Evolutionary conservation across 495 filamentous ascomycete genomes (phyloP).

Genomic region (Daldinia loculata): DNA sequence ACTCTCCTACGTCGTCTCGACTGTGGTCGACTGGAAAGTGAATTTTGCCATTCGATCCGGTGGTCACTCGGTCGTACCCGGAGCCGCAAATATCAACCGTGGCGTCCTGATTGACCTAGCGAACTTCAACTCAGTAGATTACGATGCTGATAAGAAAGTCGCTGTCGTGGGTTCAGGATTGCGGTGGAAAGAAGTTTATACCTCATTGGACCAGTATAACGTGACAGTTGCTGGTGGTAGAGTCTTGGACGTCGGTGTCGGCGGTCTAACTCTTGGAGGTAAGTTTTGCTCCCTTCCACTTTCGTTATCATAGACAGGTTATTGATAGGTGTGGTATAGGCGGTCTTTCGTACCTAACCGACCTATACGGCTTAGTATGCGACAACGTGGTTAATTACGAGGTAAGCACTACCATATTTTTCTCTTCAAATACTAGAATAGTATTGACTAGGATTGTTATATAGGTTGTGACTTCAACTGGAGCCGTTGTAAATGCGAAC

Average conservation of each 20-base stretch:
- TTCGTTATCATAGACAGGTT: constrained; percentile 19
- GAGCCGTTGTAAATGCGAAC: constrained; percentile 60
- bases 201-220: constrained; percentile 53
- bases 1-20: constrained; percentile 41
- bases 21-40: constrained; percentile 44
- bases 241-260: constrained; percentile 54
- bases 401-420: constrained; percentile 24
- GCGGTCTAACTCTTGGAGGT: constrained; percentile 53
- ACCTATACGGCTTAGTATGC: constrained; percentile 63
- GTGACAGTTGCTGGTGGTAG: constrained; percentile 61
- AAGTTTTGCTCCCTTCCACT: neutral
- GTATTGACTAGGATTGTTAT: constrained; percentile 4
- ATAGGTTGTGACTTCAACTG: constrained; percentile 62
- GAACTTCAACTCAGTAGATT: constrained; percentile 52
- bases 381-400: constrained; percentile 64
- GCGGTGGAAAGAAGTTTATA: constrained; percentile 60
- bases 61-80: constrained; percentile 58
- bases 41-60: constrained; percentile 60
- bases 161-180: constrained; percentile 58
- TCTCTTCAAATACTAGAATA: neutral
- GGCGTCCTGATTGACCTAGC: constrained; percentile 63
- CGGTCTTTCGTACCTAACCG: constrained; percentile 59
- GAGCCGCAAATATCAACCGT: constrained; percentile 59
- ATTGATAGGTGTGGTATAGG: constrained; percentile 28
- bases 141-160: constrained; percentile 54